These are phyloP conservation scores for Eremothecium sinecaudum DNA, from an alignment of 1,139 yeast species.

Conservation along the genomic window DNA sequence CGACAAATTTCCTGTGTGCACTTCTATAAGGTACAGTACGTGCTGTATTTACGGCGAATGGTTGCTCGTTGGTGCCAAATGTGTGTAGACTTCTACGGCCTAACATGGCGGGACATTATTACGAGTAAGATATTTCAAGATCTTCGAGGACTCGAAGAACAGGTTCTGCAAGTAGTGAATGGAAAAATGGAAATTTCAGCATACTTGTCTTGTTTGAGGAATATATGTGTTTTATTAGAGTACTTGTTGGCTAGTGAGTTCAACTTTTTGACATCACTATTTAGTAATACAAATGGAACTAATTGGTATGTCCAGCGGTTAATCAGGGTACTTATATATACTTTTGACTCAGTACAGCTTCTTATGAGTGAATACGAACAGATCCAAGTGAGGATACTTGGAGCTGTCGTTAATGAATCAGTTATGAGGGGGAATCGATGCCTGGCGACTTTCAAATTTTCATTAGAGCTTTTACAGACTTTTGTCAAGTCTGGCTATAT, in stretches of 20 bases:
- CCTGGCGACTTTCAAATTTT: slow-evolving; percentile 3
- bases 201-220: slow-evolving; percentile 13
- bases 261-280: not conserved
- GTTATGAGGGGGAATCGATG: slow-evolving; percentile 7
- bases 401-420: not conserved
- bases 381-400: slow-evolving; percentile 1
- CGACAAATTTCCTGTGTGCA: slow-evolving; percentile 14
- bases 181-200: slow-evolving; percentile 11
- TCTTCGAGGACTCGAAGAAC: slow-evolving; percentile 6
- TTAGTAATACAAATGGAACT: slow-evolving; percentile 16
- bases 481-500: slow-evolving; percentile 1
- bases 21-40: slow-evolving; percentile 13
- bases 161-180: slow-evolving; percentile 12
- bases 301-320: slow-evolving; percentile 20
- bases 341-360: slow-evolving; percentile 15
- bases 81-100: slow-evolving; percentile 13
- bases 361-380: slow-evolving; percentile 1
- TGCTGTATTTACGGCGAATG: slow-evolving; percentile 23
- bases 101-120: slow-evolving; percentile 10
- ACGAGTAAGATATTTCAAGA: slow-evolving; percentile 10
- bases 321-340: slow-evolving; percentile 20
- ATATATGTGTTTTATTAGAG: slow-evolving; percentile 18
- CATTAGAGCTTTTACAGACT: slow-evolving; percentile 6
- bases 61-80: slow-evolving; percentile 21
- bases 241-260: slow-evolving; percentile 13